A percentile compares a stretch with the other conserved stretches of the same genome.
These are phyloP conservation scores for Clonostachys sp. DNA, from an alignment of 2,329 filamentous ascomycete species.

Conservation along the genomic window DNA sequence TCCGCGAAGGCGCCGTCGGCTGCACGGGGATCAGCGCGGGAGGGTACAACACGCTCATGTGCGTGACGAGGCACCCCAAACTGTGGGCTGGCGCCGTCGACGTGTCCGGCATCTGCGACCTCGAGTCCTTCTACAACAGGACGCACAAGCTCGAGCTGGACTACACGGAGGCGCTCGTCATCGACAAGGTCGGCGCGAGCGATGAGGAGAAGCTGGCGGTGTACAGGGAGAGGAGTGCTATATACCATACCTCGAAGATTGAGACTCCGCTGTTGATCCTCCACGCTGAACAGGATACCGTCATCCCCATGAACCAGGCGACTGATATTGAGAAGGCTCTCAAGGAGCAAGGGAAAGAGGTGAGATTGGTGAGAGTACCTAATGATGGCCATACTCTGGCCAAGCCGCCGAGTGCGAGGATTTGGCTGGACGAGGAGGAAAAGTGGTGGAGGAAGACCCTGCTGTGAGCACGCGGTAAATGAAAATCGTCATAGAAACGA, in stretches of 20 bases:
- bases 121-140: conserved; percentile 35
- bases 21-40: conserved; percentile 47
- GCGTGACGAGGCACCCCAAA: conserved; percentile 36
- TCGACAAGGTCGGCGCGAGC: conserved; percentile 20
- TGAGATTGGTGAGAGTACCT: conserved; percentile 39
- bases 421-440: conserved; percentile 37
- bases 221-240: conserved; percentile 40
- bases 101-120: conserved; percentile 44
- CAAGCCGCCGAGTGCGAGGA: conserved; percentile 28
- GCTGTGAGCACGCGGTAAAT: conserved; percentile 7
- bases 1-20: conserved; percentile 32
- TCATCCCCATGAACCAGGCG: conserved; percentile 55
- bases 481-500: neutral
- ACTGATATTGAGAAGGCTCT: conserved; percentile 44
- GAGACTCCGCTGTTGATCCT: conserved; percentile 47
- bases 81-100: conserved; percentile 44
- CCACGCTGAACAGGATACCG: conserved; percentile 48
- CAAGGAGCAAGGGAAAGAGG: conserved; percentile 29
- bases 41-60: conserved; percentile 48
- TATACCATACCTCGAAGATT: conserved; percentile 41
- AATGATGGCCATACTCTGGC: conserved; percentile 47
- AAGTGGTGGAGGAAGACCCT: conserved; percentile 39
- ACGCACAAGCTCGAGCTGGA: conserved; percentile 54
- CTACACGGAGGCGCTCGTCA: conserved; percentile 41
- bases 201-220: conserved; percentile 32